A percentile compares a stretch with the other conserved stretches of the same genome.
Evolutionary conservation across 495 filamentous ascomycete genomes (phyloP).

Genomic region (Aspergillus mulundensis): DNA sequence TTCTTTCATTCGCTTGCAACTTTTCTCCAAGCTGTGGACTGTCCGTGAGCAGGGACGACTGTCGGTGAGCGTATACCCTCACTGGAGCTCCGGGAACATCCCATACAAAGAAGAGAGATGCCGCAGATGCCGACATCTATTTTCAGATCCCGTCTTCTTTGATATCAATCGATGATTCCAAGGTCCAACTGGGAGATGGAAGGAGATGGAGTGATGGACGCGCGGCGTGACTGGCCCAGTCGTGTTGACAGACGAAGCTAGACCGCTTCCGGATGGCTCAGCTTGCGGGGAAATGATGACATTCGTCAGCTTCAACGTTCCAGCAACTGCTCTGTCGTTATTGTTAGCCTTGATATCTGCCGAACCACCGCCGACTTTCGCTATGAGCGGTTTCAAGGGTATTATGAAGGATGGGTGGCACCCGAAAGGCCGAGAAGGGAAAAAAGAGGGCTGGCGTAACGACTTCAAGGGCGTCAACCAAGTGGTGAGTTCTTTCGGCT

Average conservation of each 20-base stretch:
- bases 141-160: no score
- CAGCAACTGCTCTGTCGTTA: neutral
- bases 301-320: conserved; percentile 1
- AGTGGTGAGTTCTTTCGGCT: conserved; percentile 39
- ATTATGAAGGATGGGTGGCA: conserved; percentile 57
- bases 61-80: no score
- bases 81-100: no score
- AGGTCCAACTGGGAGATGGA: neutral
- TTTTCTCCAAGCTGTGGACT: neutral
- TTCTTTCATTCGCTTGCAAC: neutral
- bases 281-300: conserved; percentile 7
- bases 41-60: no score
- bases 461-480: conserved; percentile 59
- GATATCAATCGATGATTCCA: no score
- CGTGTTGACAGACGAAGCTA: neutral
- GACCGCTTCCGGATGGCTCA: neutral
- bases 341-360: neutral
- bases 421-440: conserved; percentile 51
- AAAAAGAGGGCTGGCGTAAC: conserved; percentile 53
- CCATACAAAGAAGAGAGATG: no score
- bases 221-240: no score
- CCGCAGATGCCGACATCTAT: neutral
- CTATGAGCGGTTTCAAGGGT: conserved; percentile 49
- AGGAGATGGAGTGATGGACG: neutral
- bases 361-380: neutral